phyloP scores from a whole-genome alignment of 352 stramenopile species.

The Aphanomyces stellatus region DNA sequence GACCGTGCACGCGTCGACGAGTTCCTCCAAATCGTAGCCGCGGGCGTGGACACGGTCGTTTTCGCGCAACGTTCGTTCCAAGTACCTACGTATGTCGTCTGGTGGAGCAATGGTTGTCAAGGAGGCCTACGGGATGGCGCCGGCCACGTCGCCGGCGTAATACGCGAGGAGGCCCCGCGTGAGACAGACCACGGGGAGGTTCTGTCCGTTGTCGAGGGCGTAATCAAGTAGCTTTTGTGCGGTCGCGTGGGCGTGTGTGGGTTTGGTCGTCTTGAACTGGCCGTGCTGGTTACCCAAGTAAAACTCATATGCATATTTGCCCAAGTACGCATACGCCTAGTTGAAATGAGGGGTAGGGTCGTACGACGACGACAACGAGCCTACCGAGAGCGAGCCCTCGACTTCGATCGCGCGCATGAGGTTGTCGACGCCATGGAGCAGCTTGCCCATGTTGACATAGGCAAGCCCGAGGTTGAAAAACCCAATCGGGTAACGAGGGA shows the following conservation, averaged over 20 bases:
- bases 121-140: slow-evolving; percentile 22
- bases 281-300: slow-evolving; percentile 25
- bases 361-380: neutral
- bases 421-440: slow-evolving; percentile 39
- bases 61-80: slow-evolving; percentile 25
- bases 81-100: slow-evolving; percentile 20
- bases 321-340: slow-evolving; percentile 33
- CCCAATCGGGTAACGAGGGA: slow-evolving; percentile 42
- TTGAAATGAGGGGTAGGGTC: no score
- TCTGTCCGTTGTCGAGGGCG: slow-evolving; percentile 24
- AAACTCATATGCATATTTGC: slow-evolving; percentile 27
- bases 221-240: slow-evolving; percentile 29
- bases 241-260: slow-evolving; percentile 25
- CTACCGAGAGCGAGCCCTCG: slow-evolving; percentile 20
- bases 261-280: neutral
- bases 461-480: slow-evolving; percentile 50
- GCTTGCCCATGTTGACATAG: slow-evolving; percentile 21
- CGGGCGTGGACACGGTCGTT: slow-evolving; percentile 29
- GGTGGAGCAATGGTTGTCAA: neutral
- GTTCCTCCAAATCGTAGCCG: slow-evolving; percentile 34
- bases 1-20: slow-evolving; percentile 25
- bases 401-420: slow-evolving; percentile 38
- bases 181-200: slow-evolving; percentile 36
- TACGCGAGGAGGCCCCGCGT: slow-evolving; percentile 32
- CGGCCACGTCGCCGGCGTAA: slow-evolving; percentile 28